Evolutionary conservation across 1,139 yeast genomes (phyloP).

Genomic region (Sugiyamaella xylanicola): DNA sequence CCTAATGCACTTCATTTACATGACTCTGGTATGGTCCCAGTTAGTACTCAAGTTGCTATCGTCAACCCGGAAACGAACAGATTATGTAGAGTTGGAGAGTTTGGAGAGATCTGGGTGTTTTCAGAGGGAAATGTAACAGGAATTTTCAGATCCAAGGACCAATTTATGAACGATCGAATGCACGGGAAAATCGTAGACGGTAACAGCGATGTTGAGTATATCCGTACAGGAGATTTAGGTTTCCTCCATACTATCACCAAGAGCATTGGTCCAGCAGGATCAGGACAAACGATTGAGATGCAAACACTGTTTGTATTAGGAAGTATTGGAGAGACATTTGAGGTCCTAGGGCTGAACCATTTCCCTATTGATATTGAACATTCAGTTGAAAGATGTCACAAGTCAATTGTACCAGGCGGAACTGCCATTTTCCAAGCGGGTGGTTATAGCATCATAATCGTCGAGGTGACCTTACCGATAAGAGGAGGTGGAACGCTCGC

Average conservation of each 20-base stretch:
- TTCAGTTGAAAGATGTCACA: slow-evolving; percentile 69
- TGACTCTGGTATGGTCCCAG: slow-evolving; percentile 96
- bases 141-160: slow-evolving; percentile 50
- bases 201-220: slow-evolving; percentile 61
- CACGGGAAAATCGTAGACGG: slow-evolving; percentile 62
- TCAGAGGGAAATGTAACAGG: slow-evolving; percentile 78
- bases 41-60: slow-evolving; percentile 88
- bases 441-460: slow-evolving; percentile 75
- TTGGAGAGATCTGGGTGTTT: slow-evolving; percentile 96
- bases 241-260: slow-evolving; percentile 74
- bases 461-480: slow-evolving; percentile 58
- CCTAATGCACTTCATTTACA: slow-evolving; percentile 76
- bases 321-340: slow-evolving; percentile 83
- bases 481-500: slow-evolving; percentile 51
- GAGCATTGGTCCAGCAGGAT: slow-evolving; percentile 35
- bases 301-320: slow-evolving; percentile 89
- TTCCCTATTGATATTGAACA: slow-evolving; percentile 84
- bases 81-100: slow-evolving; percentile 87
- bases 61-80: slow-evolving; percentile 89
- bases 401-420: slow-evolving; percentile 59
- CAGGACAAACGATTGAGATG: slow-evolving; percentile 51
- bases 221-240: slow-evolving; percentile 93
- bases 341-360: slow-evolving; percentile 86
- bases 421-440: slow-evolving; percentile 78
- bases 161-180: slow-evolving; percentile 53